Percentiles rank a stretch among this genome's conserved stretches.
Conservation (phyloP, 176 grass and related monocot species). For the Hyparrhenia diplandra region DNA sequence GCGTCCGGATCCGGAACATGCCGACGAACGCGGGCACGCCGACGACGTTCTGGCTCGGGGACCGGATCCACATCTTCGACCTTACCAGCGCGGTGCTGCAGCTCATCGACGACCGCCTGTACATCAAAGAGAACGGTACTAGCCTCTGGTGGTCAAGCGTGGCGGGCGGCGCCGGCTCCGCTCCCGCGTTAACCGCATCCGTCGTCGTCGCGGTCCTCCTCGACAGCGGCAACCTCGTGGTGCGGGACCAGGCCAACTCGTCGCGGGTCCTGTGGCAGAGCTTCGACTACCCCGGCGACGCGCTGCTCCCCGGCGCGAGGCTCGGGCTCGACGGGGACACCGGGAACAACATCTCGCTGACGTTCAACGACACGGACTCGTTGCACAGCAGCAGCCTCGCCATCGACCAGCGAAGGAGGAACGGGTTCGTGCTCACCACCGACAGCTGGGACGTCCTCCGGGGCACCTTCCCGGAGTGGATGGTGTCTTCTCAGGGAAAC, state of each 20-base stretch:
- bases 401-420: conserved; percentile 15
- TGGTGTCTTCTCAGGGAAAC: conserved; percentile 2
- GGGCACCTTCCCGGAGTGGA: conserved; percentile 34
- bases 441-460: background rate
- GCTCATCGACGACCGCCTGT: conserved; percentile 6
- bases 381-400: conserved; percentile 20
- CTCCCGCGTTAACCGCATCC: background rate
- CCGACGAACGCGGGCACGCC: background rate
- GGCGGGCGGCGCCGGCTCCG: background rate
- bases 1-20: background rate
- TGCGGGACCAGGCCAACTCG: conserved; percentile 7
- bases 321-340: conserved; percentile 42
- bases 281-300: conserved; percentile 42
- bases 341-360: conserved; percentile 32
- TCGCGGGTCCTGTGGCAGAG: conserved; percentile 36
- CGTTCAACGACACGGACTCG: background rate
- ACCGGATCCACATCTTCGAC: conserved; percentile 3
- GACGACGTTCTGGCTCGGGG: conserved; percentile 17
- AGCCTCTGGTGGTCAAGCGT: conserved; percentile 8
- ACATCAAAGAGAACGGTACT: background rate
- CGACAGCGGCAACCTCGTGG: conserved; percentile 23
- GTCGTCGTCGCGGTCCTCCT: conserved; percentile 7
- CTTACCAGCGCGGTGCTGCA: background rate
- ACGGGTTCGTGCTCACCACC: conserved; percentile 35
- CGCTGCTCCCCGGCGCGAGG: conserved; percentile 38